Evolutionary conservation across 164 flowering plant genomes (phyloP), one percentile per base, ranked within the genome.

Genomic region (Euptelea pleiosperma): DNA sequence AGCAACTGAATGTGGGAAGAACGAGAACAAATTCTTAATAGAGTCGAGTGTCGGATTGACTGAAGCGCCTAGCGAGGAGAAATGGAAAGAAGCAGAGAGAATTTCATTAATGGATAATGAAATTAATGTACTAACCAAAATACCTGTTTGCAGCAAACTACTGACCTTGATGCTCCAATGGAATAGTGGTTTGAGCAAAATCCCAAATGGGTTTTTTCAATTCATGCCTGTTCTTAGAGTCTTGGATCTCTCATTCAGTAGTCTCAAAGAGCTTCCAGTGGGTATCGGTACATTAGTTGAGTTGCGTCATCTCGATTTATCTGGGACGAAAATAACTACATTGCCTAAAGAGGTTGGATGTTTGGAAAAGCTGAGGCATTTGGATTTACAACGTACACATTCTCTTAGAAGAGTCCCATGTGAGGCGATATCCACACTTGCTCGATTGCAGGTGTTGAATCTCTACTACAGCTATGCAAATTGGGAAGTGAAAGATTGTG

Each of bases 191-290:
- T 35, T 74, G 59, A 60, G 16, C 48, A 56, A 10, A 52, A 48
- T 74, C 41, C 24, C 60, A 1, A 21, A 36, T 8, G 64, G 53
- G 2, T 67, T 74, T 55, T 74, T 74, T 62, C 58, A 52, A 8
- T 25, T 4, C 39, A 74, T 70, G 78, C 72, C 72, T 19, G 60
- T 15, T 45, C 72, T 74, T 2, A 64, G 42, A 57, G 75, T 74
- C 47, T 26, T 74, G 45, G 78, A 74, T 55, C 62, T 74, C 24
- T 70, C 75, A 36, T 74, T 57, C 55, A 70, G 75, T 36, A 57
- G 65, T 52, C 65, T 74, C 11, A 70, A 55, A 39, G 61, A 70
- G 35, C 52, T 74, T 55, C 78, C 75, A 2, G 37, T 15, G n/a
- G 25, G 57, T 29, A 70, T 74, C 11, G 45, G 60, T 33, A 14